Conservation (phyloP, 495 filamentous ascomycete species). For the Rostrohypoxylon terebratum region DNA sequence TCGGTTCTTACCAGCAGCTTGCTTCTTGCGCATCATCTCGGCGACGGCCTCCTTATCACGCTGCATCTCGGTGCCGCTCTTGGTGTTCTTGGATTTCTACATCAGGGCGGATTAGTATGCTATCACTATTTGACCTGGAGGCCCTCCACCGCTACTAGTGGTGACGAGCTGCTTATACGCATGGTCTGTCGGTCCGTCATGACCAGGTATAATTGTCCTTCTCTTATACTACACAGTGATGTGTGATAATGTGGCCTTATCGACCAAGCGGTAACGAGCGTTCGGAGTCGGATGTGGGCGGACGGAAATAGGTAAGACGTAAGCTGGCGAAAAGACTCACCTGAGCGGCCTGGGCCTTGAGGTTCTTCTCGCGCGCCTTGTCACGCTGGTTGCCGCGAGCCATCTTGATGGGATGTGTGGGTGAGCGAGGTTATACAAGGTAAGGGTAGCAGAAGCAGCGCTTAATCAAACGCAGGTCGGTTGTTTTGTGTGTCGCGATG, state of each 20-base stretch:
- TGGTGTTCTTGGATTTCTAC: constrained; percentile 71
- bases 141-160: neutral
- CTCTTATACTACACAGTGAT: neutral
- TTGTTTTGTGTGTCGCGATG: constrained; percentile 10
- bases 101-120: constrained; percentile 31
- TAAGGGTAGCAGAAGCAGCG: constrained; percentile 31
- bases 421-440: constrained; percentile 12
- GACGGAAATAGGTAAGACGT: neutral
- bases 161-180: neutral
- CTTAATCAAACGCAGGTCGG: constrained; percentile 38
- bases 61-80: constrained; percentile 75
- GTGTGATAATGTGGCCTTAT: neutral
- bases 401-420: constrained; percentile 63
- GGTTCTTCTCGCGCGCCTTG: constrained; percentile 83
- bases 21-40: constrained; percentile 90
- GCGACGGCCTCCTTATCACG: constrained; percentile 81
- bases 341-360: constrained; percentile 69
- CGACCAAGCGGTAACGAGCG: neutral
- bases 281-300: constrained; percentile 9
- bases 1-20: constrained; percentile 76
- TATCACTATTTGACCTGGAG: neutral
- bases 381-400: constrained; percentile 94
- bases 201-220: neutral
- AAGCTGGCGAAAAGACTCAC: constrained; percentile 57
- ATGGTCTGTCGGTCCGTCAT: neutral